These are phyloP conservation scores for Saccharomycopsis capsularis DNA, from an alignment of 805 yeast species.

Conservation along the genomic window DNA sequence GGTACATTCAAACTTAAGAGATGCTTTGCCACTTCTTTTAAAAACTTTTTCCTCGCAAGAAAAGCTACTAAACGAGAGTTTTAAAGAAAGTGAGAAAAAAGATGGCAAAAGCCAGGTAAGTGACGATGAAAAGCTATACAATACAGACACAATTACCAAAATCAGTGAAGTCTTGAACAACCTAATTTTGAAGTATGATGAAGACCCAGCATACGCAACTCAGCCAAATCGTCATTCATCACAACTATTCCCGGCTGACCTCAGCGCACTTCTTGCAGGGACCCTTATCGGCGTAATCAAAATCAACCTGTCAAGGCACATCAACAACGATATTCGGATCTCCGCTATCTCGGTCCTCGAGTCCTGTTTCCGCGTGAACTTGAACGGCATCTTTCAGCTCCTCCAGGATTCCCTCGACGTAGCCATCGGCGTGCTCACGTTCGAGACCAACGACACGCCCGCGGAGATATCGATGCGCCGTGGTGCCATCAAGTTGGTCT, in stretches of 20 bases:
- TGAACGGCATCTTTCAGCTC: conserved; percentile 42
- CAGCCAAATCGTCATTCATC: conserved; percentile 9
- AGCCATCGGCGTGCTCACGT: conserved; percentile 63
- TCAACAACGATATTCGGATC: conserved; percentile 45
- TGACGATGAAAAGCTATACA: neutral
- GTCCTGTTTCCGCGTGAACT: conserved; percentile 50
- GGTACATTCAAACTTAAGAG: conserved; percentile 36
- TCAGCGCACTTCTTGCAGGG: conserved; percentile 39
- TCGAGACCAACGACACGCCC: conserved; percentile 45
- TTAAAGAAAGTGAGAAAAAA: neutral
- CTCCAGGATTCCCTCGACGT: conserved; percentile 64
- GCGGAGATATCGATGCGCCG: conserved; percentile 50
- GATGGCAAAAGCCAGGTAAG: neutral
- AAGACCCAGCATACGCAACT: conserved; percentile 9
- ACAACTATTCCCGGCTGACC: conserved; percentile 32
- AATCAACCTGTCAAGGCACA: conserved; percentile 22
- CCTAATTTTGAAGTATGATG: conserved; percentile 10
- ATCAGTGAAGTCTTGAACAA: conserved; percentile 67
- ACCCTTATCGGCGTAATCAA: conserved; percentile 40
- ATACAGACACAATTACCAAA: conserved; percentile 70
- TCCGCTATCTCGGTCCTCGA: conserved; percentile 88
- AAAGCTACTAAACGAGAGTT: neutral
- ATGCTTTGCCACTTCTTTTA: conserved; percentile 34
- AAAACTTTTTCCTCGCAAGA: conserved; percentile 23
- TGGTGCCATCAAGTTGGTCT: conserved; percentile 62